Percentiles rank a stretch among this genome's conserved stretches.
Conservation (phyloP, 2,329 filamentous ascomycete genomes). For the Epichloe uncinata region DNA sequence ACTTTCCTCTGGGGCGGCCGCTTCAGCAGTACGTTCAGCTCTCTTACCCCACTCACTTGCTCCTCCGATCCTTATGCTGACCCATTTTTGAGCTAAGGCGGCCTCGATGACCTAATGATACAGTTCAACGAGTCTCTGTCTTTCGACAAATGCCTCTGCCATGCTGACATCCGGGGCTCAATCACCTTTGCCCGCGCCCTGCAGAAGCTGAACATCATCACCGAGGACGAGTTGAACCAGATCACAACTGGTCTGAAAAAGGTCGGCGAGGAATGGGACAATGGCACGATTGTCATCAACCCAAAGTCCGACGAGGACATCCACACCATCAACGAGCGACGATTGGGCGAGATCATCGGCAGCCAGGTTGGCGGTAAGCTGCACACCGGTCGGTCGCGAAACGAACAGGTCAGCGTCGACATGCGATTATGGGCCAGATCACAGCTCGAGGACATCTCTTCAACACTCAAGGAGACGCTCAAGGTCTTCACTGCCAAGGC, state of each 20-base stretch:
- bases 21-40: conserved; percentile 1
- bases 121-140: conserved; percentile 53
- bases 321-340: conserved; percentile 42
- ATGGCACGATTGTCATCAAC: conserved; percentile 14
- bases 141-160: conserved; percentile 52
- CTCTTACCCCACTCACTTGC: not conserved
- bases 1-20: conserved; percentile 1
- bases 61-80: not conserved
- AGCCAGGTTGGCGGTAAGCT: conserved; percentile 36
- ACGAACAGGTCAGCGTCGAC: conserved; percentile 62
- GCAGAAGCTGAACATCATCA: conserved; percentile 46
- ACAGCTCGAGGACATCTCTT: conserved; percentile 10
- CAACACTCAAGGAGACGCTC: not conserved
- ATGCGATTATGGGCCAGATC: conserved; percentile 51
- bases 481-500: not conserved
- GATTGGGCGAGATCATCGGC: conserved; percentile 54
- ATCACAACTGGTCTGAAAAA: not conserved
- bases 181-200: conserved; percentile 55
- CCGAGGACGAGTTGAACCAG: conserved; percentile 11
- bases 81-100: not conserved
- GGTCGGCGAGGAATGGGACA: conserved; percentile 14
- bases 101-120: conserved; percentile 10
- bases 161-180: conserved; percentile 51
- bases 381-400: conserved; percentile 56
- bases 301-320: conserved; percentile 20